These are phyloP conservation scores for Oryza meyeriana DNA, from an alignment of 176 grass and related monocot species.

Conservation along the genomic window DNA sequence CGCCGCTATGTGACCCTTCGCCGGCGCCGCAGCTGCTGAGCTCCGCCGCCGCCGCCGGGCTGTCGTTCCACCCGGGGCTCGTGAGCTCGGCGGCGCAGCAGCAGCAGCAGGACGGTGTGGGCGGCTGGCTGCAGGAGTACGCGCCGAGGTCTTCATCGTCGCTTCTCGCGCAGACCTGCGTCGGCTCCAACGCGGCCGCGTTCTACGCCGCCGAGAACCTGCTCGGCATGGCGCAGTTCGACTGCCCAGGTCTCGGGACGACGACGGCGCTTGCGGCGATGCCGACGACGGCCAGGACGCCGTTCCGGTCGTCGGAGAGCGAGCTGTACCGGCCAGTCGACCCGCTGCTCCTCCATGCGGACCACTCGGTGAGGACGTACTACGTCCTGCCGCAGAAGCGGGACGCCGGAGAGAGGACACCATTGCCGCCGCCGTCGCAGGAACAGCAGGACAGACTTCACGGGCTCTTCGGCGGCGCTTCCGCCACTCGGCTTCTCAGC, in stretches of 20 bases:
- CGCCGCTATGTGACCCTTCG: slow-evolving; percentile 40
- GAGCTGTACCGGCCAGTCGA: slow-evolving; percentile 1
- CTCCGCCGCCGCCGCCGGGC: background rate
- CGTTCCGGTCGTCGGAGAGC: background rate
- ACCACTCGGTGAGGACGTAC: slow-evolving; percentile 47
- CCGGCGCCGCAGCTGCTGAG: background rate
- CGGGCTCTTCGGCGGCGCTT: background rate
- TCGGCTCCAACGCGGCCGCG: slow-evolving; percentile 38
- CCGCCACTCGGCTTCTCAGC: background rate
- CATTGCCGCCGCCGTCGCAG: slow-evolving; percentile 10
- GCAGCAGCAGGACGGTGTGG: background rate
- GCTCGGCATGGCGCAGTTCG: slow-evolving; percentile 25
- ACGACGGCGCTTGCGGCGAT: background rate
- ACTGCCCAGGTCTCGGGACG: background rate
- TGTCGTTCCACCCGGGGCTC: slow-evolving; percentile 21
- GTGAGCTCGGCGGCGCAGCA: slow-evolving; percentile 10
- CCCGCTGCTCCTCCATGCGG: slow-evolving; percentile 9
- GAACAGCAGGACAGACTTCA: slow-evolving; percentile 18
- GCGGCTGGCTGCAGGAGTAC: slow-evolving; percentile 13
- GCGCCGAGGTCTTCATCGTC: background rate
- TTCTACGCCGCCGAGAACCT: slow-evolving; percentile 40
- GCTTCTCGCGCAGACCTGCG: slow-evolving; percentile 26
- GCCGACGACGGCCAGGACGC: background rate
- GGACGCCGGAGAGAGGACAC: slow-evolving; percentile 3
- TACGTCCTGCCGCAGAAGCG: slow-evolving; percentile 34